Evolutionary conservation across 768 basidiomycete species (phyloP).

Genomic region (Rhodosporidiobolus sp.): DNA sequence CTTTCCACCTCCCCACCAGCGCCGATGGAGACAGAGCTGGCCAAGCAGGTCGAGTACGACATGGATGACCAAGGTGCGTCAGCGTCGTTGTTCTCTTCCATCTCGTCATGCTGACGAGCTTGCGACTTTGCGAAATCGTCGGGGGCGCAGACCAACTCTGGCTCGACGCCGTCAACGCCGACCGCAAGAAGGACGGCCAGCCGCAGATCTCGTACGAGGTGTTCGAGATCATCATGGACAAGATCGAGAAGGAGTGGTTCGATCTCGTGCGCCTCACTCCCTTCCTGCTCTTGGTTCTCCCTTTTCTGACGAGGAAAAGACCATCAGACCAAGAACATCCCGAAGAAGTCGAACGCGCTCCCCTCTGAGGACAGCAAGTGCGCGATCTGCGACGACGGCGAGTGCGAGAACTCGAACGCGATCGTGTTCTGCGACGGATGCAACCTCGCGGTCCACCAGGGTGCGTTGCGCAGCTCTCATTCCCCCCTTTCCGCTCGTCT

Average conservation of each 20-base stretch:
- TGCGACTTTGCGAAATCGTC: neutral
- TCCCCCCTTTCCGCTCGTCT: too few relatives aligned
- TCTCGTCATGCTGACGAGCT: neutral
- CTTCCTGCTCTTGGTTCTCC: neutral
- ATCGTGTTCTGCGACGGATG: conserved; percentile 99
- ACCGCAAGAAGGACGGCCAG: conserved; percentile 67
- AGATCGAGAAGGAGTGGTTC: conserved; percentile 98
- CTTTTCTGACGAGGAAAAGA: too few relatives aligned
- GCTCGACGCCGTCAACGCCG: conserved; percentile 78
- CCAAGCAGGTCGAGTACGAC: conserved; percentile 93
- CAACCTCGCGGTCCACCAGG: conserved; percentile 99
- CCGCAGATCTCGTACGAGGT: conserved; percentile 73
- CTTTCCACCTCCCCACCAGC: conserved; percentile 47
- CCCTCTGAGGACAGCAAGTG: conserved; percentile 95
- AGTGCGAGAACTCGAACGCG: conserved; percentile 97
- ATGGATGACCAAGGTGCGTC: conserved; percentile 94
- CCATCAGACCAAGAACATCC: conserved; percentile 81
- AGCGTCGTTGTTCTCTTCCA: neutral
- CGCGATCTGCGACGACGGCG: conserved; percentile 95
- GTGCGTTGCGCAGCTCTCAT: conserved; percentile 52
- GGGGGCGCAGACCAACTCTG: conserved; percentile 75
- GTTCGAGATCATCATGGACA: conserved; percentile 96
- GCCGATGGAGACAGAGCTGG: conserved; percentile 86
- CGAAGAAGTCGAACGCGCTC: conserved; percentile 78
- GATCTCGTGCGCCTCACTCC: conserved; percentile 71